These are phyloP conservation scores for Populus davidiana DNA, from an alignment of 345 rosid species.

Conservation along the genomic window DNA sequence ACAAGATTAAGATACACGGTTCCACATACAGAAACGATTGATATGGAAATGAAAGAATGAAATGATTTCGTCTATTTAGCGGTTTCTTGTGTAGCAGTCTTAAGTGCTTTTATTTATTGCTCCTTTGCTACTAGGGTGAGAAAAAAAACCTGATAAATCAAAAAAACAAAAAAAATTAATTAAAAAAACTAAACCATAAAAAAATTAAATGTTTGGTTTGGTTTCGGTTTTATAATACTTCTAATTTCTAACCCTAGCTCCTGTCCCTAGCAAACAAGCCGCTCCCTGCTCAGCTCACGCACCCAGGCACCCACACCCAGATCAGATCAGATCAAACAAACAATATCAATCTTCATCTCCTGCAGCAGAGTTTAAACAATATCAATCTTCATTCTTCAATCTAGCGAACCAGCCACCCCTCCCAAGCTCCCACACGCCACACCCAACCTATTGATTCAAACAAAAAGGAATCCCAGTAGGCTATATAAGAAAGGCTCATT, in stretches of 20 bases:
- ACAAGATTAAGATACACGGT: neutral
- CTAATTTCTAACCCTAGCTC: too few relatives aligned
- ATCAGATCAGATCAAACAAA: too few relatives aligned
- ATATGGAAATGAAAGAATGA: neutral
- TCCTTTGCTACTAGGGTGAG: neutral
- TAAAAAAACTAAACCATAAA: too few relatives aligned
- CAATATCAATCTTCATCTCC: neutral
- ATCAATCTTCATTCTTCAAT: too few relatives aligned
- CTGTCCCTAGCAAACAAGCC: too few relatives aligned
- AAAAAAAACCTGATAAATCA: too few relatives aligned
- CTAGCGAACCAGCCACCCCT: neutral
- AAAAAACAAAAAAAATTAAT: too few relatives aligned
- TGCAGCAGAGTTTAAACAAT: neutral
- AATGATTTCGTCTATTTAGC: neutral
- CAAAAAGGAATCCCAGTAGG: slow-evolving; percentile 47
- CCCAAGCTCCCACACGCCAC: neutral
- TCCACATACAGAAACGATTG: neutral
- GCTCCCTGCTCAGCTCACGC: too few relatives aligned
- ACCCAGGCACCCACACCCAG: too few relatives aligned
- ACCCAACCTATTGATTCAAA: slow-evolving; percentile 28
- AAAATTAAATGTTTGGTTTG: too few relatives aligned
- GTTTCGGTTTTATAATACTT: too few relatives aligned
- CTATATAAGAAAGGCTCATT: slow-evolving; percentile 37
- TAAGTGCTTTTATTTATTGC: neutral
- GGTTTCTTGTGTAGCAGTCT: neutral